Conservation (phyloP, 495 filamentous ascomycete genomes). For the Copromyces sp. region DNA sequence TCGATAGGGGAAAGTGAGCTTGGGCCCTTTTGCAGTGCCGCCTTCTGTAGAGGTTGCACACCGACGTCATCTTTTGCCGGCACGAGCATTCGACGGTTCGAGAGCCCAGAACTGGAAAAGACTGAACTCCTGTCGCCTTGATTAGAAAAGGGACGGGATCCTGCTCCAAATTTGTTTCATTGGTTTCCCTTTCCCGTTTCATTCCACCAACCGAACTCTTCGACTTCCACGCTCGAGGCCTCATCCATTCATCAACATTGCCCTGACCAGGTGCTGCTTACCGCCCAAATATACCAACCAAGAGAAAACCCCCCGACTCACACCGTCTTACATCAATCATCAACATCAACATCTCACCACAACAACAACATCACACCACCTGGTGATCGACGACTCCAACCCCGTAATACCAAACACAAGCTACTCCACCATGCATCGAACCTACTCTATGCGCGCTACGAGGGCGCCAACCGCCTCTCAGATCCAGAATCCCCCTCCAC, state of each 20-base stretch:
- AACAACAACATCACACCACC: neutral
- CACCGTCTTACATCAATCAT: neutral
- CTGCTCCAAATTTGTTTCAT: neutral
- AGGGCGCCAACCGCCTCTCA: constrained; percentile 71
- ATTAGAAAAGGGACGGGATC: constrained; percentile 8
- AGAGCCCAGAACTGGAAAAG: neutral
- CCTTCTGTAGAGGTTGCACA: constrained; percentile 8
- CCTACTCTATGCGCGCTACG: constrained; percentile 96
- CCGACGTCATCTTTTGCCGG: constrained; percentile 16
- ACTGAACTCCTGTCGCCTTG: constrained; percentile 4
- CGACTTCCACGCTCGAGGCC: neutral
- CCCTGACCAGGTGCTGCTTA: neutral
- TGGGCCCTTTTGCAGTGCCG: neutral
- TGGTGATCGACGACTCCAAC: neutral
- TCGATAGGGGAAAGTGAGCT: neutral
- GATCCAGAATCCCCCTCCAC: constrained; percentile 82
- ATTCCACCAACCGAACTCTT: neutral
- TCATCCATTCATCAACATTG: neutral
- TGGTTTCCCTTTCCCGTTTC: neutral
- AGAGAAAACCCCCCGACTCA: neutral
- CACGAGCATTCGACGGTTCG: neutral
- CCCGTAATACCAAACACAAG: neutral
- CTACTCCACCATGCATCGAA: constrained; percentile 68
- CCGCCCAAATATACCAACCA: neutral
- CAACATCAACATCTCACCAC: neutral